These are phyloP conservation scores for Zygosaccharomyces gambellarensis DNA, from an alignment of 805 yeast genomes.

Conservation along the genomic window DNA sequence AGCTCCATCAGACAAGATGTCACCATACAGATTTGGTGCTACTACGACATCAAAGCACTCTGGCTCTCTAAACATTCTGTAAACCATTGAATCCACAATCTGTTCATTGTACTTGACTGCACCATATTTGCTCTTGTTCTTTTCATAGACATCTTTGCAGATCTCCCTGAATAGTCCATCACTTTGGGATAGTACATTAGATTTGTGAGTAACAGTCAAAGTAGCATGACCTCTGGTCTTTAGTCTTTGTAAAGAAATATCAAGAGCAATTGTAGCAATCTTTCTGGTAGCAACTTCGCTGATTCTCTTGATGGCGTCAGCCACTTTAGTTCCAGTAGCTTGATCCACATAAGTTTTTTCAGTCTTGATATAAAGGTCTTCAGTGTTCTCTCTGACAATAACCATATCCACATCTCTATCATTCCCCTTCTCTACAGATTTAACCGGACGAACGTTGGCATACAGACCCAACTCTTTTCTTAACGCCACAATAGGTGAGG, in stretches of 20 bases:
- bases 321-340: slow-evolving; percentile 80
- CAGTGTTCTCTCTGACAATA: slow-evolving; percentile 97
- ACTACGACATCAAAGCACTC: slow-evolving; percentile 96
- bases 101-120: slow-evolving; percentile 79
- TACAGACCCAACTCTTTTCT: slow-evolving; percentile 91
- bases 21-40: slow-evolving; percentile 98
- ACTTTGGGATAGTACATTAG: slow-evolving; percentile 85
- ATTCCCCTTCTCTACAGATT: slow-evolving; percentile 71
- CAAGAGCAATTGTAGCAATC: slow-evolving; percentile 87
- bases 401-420: slow-evolving; percentile 95
- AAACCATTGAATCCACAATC: slow-evolving; percentile 98
- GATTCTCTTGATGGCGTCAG: slow-evolving; percentile 97
- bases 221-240: slow-evolving; percentile 60
- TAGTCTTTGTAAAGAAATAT: slow-evolving; percentile 87
- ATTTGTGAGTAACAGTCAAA: slow-evolving; percentile 89
- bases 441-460: slow-evolving; percentile 97
- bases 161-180: slow-evolving; percentile 97
- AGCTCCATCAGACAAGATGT: slow-evolving; percentile 94
- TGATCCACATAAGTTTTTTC: slow-evolving; percentile 64
- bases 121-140: slow-evolving; percentile 53
- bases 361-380: slow-evolving; percentile 93
- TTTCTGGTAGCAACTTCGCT: slow-evolving; percentile 78
- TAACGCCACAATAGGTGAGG: slow-evolving; percentile 97
- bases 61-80: slow-evolving; percentile 98
- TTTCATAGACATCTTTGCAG: slow-evolving; percentile 41